phyloP scores from a whole-genome alignment of 257 asterid genomes.

The Lycium ferocissimum region DNA sequence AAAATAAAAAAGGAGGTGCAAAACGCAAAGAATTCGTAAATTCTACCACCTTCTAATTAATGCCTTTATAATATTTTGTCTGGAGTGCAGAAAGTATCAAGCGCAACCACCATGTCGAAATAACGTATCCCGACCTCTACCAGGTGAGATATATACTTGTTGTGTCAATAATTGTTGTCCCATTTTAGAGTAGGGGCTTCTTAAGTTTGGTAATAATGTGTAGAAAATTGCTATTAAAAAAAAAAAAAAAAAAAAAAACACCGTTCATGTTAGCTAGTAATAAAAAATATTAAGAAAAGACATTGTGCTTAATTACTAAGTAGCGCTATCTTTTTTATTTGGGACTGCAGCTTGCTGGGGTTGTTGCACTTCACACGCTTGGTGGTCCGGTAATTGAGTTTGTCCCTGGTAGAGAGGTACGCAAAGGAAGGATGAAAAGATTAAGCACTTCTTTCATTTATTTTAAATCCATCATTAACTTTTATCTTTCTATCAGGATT shows the following conservation, averaged over 20 bases:
- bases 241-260: too few relatives aligned
- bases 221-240: neutral
- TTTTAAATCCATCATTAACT: neutral
- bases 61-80: conserved; percentile 24
- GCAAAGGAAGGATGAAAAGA: neutral
- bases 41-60: neutral
- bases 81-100: conserved; percentile 69
- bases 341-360: conserved; percentile 76
- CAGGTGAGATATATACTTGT: conserved; percentile 56
- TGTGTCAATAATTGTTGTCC: neutral
- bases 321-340: neutral
- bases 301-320: neutral
- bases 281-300: too few relatives aligned
- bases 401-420: conserved; percentile 82
- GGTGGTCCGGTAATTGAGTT: conserved; percentile 75
- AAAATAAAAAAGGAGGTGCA: too few relatives aligned
- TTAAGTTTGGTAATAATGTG: neutral
- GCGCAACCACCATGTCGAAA: conserved; percentile 57
- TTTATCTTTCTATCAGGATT: conserved; percentile 53
- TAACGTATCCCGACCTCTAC: conserved; percentile 84
- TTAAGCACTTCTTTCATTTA: neutral
- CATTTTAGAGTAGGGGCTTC: too few relatives aligned
- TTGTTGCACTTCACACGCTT: conserved; percentile 78
- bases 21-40: too few relatives aligned
- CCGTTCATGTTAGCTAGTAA: too few relatives aligned